Conservation (phyloP, 257 asterid species). For the Apocynum venetum region DNA sequence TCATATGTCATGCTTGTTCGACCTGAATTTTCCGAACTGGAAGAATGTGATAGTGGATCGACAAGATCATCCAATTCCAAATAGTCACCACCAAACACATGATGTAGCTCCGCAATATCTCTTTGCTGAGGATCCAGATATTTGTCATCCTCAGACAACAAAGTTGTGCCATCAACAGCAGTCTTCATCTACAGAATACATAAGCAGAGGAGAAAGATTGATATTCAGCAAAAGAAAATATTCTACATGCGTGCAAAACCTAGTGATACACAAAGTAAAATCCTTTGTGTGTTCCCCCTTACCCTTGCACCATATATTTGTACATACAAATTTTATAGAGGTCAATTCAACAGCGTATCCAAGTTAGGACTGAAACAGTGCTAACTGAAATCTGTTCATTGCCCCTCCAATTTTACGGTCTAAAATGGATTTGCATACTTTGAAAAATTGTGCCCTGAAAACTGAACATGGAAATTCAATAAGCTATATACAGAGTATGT, state of each 20-base stretch:
- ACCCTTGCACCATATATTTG: neutral
- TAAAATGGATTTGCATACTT: neutral
- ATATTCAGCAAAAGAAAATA: neutral
- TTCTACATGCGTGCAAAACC: neutral
- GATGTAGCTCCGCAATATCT: constrained; percentile 24
- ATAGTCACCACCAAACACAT: constrained; percentile 31
- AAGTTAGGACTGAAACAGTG: neutral
- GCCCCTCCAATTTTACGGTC: neutral
- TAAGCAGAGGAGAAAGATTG: neutral
- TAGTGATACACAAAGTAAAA: neutral
- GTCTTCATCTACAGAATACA: constrained; percentile 7
- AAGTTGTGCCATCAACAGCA: constrained; percentile 20
- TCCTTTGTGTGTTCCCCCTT: neutral
- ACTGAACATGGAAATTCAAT: neutral
- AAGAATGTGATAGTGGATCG: constrained; percentile 38
- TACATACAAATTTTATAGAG: neutral
- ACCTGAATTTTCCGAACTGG: constrained; percentile 53
- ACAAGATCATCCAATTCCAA: constrained; percentile 51
- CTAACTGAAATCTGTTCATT: neutral
- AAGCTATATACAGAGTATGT: neutral
- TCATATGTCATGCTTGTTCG: constrained; percentile 49
- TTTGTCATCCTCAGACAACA: constrained; percentile 21
- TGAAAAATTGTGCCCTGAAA: neutral
- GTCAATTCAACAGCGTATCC: neutral
- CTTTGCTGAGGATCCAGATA: constrained; percentile 19